Evolutionary conservation across 768 basidiomycete species (phyloP).

Genomic region (Cyathus striatus): DNA sequence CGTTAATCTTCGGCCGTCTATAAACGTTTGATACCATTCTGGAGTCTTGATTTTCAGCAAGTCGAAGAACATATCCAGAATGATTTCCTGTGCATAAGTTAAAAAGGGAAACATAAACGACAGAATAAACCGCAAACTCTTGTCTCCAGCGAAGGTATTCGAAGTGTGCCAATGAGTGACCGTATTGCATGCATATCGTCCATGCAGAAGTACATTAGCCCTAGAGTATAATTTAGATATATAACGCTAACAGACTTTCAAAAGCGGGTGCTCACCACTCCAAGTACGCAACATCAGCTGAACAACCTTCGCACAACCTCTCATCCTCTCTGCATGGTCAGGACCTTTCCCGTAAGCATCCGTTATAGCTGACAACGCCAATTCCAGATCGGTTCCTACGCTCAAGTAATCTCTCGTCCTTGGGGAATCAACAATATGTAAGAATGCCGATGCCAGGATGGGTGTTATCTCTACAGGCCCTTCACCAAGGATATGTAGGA

Average conservation of each 20-base stretch:
- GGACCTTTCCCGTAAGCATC: conserved; percentile 86
- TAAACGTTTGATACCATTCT: conserved; percentile 90
- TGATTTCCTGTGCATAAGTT: conserved; percentile 62
- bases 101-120: conserved; percentile 1
- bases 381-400: conserved; percentile 88
- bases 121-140: conserved; percentile 47
- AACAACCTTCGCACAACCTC: conserved; percentile 71
- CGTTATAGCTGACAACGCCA: conserved; percentile 84
- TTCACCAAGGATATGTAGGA: conserved; percentile 86
- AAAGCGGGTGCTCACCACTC: conserved; percentile 70
- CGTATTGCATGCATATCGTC: conserved; percentile 82
- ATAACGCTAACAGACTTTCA: too few species aligned
- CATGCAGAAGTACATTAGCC: conserved; percentile 92
- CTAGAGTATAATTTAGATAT: conserved; percentile 31
- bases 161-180: conserved; percentile 78
- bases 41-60: conserved; percentile 88
- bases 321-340: conserved; percentile 76
- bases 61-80: conserved; percentile 93
- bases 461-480: conserved; percentile 81
- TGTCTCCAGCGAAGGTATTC: conserved; percentile 83
- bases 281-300: conserved; percentile 85
- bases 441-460: conserved; percentile 71
- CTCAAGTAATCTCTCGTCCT: conserved; percentile 71
- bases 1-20: conserved; percentile 82
- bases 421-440: conserved; percentile 83